Evolutionary conservation across 305 asterid species (phyloP), one percentile per base, ranked within the genome.

Genomic region (Petunia hybrid): DNA sequence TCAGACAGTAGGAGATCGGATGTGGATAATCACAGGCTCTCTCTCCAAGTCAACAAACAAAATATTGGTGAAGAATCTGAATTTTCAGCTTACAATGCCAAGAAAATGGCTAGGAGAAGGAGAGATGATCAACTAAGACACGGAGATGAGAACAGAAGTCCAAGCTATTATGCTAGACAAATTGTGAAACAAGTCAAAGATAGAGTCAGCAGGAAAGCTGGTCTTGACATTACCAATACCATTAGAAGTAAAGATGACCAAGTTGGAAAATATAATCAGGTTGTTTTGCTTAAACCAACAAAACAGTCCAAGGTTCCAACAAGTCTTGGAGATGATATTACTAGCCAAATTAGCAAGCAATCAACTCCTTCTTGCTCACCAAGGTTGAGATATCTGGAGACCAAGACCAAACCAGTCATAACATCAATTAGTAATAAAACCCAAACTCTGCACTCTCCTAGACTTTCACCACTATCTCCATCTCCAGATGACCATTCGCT

Each of bases 141-240:
- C 89, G 55, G 90, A 91, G 6, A 88, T 22, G 31, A 87, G 82
- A 78, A 78, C 8, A 84, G 87, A 55, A 81, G 87, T 42, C 88
- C 94, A 2, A 80, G 90, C 65, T 82, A 84, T 9, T 91, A 88
- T 65, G 95, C 94, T 0, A 90, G 83, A 80, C 95, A 91, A 80
- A 88, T 93, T 63, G 90, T 90, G 87, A 91, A 89, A 85, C 97
- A 93, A 85, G 89, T 93, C 7, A 90, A 82, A 68, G 97, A 92
- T 8, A 92, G 83, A 10, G 94, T 89, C 4, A 86, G 89, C 82
- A 89, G 91, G 69, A 95, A 87, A 89, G 92, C 83, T 71, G 97
- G 95, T 5, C 81, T 60, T 6, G 99, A 95, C 77, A 90, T 93
- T 55, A 92, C 98, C 53, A 95, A 93, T 85, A 85, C 85, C 1